Percentiles rank a stretch among this genome's conserved stretches.
phyloP scores from a whole-genome alignment of 345 rosid species.

The Triadica sebifera region DNA sequence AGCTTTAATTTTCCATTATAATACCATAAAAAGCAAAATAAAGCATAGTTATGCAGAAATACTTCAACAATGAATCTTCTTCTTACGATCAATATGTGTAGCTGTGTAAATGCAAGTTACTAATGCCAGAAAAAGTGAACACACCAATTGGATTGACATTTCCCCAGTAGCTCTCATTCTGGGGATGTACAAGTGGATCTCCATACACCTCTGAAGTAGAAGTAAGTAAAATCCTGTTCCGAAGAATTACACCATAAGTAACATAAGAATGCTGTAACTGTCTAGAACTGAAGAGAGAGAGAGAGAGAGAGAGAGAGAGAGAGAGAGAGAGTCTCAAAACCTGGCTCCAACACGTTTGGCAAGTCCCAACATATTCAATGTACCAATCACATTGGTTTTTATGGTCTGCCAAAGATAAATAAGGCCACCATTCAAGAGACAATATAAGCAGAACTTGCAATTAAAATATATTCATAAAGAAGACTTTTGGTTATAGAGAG shows the following conservation, averaged over 20 bases:
- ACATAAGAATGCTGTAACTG: not conserved
- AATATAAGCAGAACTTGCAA: not conserved
- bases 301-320: not conserved
- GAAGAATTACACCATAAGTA: slow-evolving; percentile 2
- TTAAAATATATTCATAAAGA: not conserved
- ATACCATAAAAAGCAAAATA: not conserved
- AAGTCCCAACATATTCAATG: slow-evolving; percentile 92
- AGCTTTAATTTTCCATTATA: not conserved
- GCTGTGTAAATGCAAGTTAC: too few species aligned
- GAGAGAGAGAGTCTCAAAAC: slow-evolving; percentile 31
- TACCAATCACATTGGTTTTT: slow-evolving; percentile 95
- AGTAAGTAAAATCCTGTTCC: slow-evolving; percentile 80
- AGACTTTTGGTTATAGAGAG: not conserved
- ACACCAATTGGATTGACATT: slow-evolving; percentile 95
- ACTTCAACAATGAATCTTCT: not conserved
- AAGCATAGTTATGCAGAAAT: not conserved
- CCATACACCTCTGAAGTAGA: slow-evolving; percentile 96
- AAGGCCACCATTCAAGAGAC: not conserved
- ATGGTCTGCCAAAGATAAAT: slow-evolving; percentile 54
- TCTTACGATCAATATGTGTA: too few species aligned
- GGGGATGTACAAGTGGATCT: slow-evolving; percentile 93
- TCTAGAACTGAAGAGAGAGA: not conserved
- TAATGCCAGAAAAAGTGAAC: slow-evolving; percentile 3
- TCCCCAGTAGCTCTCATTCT: slow-evolving; percentile 87
- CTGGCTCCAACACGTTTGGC: slow-evolving; percentile 99